These are phyloP conservation scores for Dovyalis caffra DNA, from an alignment of 345 rosid species.

Conservation along the genomic window DNA sequence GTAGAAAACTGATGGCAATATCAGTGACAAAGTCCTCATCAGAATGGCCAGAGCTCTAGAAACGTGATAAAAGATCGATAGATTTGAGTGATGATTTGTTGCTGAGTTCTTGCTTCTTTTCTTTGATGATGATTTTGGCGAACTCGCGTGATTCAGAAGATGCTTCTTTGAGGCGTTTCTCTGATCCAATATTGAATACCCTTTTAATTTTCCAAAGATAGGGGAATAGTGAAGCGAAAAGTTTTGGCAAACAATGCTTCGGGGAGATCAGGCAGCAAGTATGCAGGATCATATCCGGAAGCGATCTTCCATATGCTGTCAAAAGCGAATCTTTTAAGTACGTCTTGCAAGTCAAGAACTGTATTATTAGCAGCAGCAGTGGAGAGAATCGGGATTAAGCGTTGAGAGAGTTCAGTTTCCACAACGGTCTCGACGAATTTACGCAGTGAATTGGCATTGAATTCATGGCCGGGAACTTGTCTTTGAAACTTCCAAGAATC, in stretches of 20 bases:
- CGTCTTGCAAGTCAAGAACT: slow-evolving; percentile 52
- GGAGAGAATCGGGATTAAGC: slow-evolving; percentile 56
- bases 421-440: slow-evolving; percentile 59
- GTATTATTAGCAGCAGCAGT: slow-evolving; percentile 27
- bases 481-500: slow-evolving; percentile 70
- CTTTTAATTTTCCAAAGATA: slow-evolving; percentile 47
- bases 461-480: slow-evolving; percentile 69
- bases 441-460: slow-evolving; percentile 65
- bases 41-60: slow-evolving; percentile 46
- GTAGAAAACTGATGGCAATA: slow-evolving; percentile 57
- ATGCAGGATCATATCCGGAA: slow-evolving; percentile 63
- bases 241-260: slow-evolving; percentile 40
- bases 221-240: slow-evolving; percentile 31
- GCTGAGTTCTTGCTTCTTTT: slow-evolving; percentile 42
- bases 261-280: slow-evolving; percentile 43
- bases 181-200: slow-evolving; percentile 46
- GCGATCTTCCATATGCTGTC: slow-evolving; percentile 73
- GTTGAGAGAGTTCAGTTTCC: slow-evolving; percentile 47
- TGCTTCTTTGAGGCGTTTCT: slow-evolving; percentile 40
- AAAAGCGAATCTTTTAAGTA: slow-evolving; percentile 64
- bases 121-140: slow-evolving; percentile 41
- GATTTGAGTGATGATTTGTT: slow-evolving; percentile 25
- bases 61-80: slow-evolving; percentile 54
- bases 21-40: slow-evolving; percentile 49
- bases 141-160: slow-evolving; percentile 46